A percentile compares a stretch with the other conserved stretches of the same genome.
These are phyloP conservation scores for Garcia nutans DNA, from an alignment of 345 rosid species.

Conservation along the genomic window DNA sequence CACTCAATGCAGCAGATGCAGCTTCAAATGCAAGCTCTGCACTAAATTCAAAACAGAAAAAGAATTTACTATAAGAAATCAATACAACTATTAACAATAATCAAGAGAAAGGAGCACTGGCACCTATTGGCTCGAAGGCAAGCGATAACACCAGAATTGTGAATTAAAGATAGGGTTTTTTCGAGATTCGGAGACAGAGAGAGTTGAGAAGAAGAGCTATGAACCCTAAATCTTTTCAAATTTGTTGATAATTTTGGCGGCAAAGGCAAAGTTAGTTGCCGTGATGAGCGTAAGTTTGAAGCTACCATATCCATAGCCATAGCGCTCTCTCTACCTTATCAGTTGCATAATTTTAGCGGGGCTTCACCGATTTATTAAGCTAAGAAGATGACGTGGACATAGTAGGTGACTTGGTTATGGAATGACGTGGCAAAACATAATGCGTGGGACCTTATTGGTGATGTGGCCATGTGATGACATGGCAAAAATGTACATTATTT, in stretches of 20 bases:
- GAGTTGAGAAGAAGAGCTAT: conserved; percentile 14
- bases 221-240: neutral
- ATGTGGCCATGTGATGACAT: no score
- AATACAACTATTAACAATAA: no score
- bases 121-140: conserved; percentile 52
- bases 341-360: neutral
- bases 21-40: conserved; percentile 54
- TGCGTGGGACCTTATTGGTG: no score
- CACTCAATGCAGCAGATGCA: conserved; percentile 51
- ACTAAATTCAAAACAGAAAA: conserved; percentile 18
- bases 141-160: conserved; percentile 50
- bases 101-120: neutral
- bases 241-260: neutral
- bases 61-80: neutral
- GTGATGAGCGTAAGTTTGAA: neutral
- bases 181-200: conserved; percentile 16
- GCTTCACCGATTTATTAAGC: neutral
- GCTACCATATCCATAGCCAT: neutral
- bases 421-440: no score
- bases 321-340: neutral
- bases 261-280: neutral
- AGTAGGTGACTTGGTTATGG: no score
- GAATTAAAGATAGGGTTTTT: conserved; percentile 34
- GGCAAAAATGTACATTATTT: no score
- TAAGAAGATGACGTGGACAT: no score